Evolutionary conservation across 495 filamentous ascomycete species (phyloP), one percentile per base, ranked within the genome.

Genomic region (Penicillium maclennaniae): DNA sequence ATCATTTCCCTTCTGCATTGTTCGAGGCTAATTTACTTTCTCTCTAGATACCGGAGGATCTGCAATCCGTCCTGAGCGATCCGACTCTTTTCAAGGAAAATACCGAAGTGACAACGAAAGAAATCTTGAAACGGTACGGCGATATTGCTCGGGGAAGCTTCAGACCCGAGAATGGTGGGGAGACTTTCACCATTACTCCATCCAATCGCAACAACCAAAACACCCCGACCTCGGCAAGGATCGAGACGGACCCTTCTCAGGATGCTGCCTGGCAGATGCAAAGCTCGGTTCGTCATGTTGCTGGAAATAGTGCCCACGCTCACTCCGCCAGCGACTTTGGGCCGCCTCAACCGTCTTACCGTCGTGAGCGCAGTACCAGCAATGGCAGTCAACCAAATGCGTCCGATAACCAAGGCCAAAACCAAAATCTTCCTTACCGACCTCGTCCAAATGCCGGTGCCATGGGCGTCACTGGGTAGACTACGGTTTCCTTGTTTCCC

Each of bases 51-150:
- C 93, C 93, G 6, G 91, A 92, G 69, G 92, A 97, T 62, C 70
- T 98, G 28, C 83, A 91, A 63, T 84, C 86, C 17, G 86, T 96
- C 53, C 78, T 98, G 26, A 87, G 83, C 60, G 92, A 97, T 66
- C 83, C 84, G 34, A 79, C 79, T 20, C 82, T 97, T 42, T 91
- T 95, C 69, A 87, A 81, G 66, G 86, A 83, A 58, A 85, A 78
- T 54, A 83, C 84, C 37, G 92, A 99, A 48, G 83, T 97, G 43
- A 97, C 95, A 2, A 92, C 92, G 2, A 97, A 99, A 65, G 93
- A 97, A 63, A 97, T 99, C 47, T 80, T 99, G 20, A 91, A 91
- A 66, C 82, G 88, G 38, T 92, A 92, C 65, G 88, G 87, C 7
- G 87, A 91, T 56, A 87, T 92, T 55, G 79, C 79, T 36, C 76